Evolutionary conservation across 1,284 basidiomycete genomes (phyloP).

Genomic region (Calocybe gambosa): DNA sequence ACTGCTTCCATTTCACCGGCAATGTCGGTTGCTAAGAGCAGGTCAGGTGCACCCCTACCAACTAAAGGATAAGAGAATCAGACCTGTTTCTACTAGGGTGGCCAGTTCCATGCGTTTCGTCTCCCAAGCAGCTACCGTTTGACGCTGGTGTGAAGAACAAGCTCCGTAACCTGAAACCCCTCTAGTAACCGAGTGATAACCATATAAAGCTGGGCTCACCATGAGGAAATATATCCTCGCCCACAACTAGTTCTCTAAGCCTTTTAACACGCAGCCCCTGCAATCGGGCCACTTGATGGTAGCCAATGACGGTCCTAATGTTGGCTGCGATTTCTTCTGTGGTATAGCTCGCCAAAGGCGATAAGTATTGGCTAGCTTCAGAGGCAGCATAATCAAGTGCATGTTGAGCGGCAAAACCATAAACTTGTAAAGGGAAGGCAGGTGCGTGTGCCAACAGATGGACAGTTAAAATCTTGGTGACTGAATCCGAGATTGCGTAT

Average conservation of each 20-base stretch:
- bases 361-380: conserved; percentile 49
- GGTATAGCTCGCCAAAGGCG: conserved; percentile 50
- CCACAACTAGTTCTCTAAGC: conserved; percentile 42
- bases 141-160: conserved; percentile 42
- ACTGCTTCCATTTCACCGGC: conserved; percentile 54
- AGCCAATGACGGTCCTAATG: conserved; percentile 52
- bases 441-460: conserved; percentile 54
- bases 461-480: conserved; percentile 33
- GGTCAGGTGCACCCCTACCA: not conserved
- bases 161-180: conserved; percentile 45
- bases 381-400: conserved; percentile 41
- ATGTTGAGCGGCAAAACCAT: conserved; percentile 42
- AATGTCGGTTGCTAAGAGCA: conserved; percentile 50
- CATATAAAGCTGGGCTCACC: conserved; percentile 26
- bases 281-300: conserved; percentile 52
- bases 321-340: conserved; percentile 39
- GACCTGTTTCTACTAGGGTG: conserved; percentile 46
- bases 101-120: conserved; percentile 36
- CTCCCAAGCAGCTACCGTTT: conserved; percentile 44
- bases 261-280: conserved; percentile 47
- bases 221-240: conserved; percentile 61
- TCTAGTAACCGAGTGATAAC: not conserved
- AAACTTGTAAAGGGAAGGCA: conserved; percentile 47
- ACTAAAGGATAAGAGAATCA: conserved; percentile 12
- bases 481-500: conserved; percentile 44